Evolutionary conservation across 306 rosid species (phyloP), one percentile per base, ranked within the genome.

Genomic region (Cucumis cinereus): DNA sequence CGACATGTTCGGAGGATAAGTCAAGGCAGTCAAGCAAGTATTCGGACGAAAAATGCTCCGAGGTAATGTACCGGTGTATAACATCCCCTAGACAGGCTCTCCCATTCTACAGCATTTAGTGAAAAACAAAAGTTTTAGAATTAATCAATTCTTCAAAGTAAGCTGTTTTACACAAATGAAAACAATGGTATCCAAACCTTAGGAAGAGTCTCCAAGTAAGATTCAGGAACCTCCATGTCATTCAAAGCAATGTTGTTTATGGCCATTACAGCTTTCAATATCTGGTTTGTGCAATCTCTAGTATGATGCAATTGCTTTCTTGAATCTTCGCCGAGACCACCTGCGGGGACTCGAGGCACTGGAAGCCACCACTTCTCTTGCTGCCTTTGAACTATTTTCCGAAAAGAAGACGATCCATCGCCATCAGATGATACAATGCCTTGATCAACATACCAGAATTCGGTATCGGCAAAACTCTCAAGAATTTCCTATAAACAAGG

Each of bases 281-380:
- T 94, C 78, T 90, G 97, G 79, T 79, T 86, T 15, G 92, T 86
- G 84, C 92, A 87, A 76, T 94, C 99, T 26, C 95, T 59, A 2
- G 90, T 92, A 83, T 92, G 86, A 81, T 86, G 87, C 92, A 94
- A 81, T 75, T 89, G 91, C 80, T 90, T 92, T 71, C 97, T 91
- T 4, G 96, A 88, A 64, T 60, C 82, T 82, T 89, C 96, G 5
- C 85, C 54, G n/a, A 93, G 89, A 62, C 97, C 98, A 2, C 87
- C 84, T 16, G 91, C 80, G 3, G 96, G 92, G 23, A 93, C 96
- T 19, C 96, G 96, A 5, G 97, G 98, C 12, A 91, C 97, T 0
- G 97, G 97, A 1, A 93, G 91, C 99, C 99, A 92, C 99, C 99
- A 94, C 80, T 94, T 94, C 82, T 94, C 99, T 61, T 94, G 97